Percentiles rank a stretch among this genome's conserved stretches.
Evolutionary conservation across 345 rosid species (phyloP).

Genomic region (Arabidopsis suecica): DNA sequence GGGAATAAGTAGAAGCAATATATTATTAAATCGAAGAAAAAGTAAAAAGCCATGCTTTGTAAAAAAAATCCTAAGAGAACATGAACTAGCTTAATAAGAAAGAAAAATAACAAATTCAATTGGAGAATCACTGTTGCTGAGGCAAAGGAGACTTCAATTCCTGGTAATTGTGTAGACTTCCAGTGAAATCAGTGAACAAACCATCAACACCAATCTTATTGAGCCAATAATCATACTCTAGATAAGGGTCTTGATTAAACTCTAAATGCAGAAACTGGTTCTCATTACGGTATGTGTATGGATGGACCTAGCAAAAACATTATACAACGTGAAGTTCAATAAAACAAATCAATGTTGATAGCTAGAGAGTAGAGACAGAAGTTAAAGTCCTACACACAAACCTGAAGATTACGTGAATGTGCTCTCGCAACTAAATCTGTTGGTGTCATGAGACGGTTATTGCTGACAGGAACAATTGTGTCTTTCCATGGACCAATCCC

Average conservation of each 20-base stretch:
- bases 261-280: constrained; percentile 59
- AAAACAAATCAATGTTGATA: not conserved
- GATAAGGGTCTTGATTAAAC: constrained; percentile 75
- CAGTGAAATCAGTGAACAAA: constrained; percentile 90
- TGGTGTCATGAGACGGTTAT: constrained; percentile 64
- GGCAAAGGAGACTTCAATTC: constrained; percentile 61
- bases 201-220: constrained; percentile 82
- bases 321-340: not conserved
- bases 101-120: not conserved
- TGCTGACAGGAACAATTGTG: constrained; percentile 72
- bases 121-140: constrained; percentile 19
- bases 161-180: constrained; percentile 74
- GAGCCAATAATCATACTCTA: constrained; percentile 83
- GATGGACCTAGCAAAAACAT: constrained; percentile 72
- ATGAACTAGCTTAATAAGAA: not conserved
- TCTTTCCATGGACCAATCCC: constrained; percentile 99
- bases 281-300: constrained; percentile 87
- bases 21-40: not conserved
- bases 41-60: not conserved
- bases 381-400: constrained; percentile 33
- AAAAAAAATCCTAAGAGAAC: constrained; percentile 4
- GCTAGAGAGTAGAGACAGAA: not conserved
- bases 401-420: constrained; percentile 81
- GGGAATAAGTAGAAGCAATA: not conserved
- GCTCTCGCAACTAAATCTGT: constrained; percentile 93